Percentiles rank a stretch among this genome's conserved stretches.
Evolutionary conservation across 805 yeast genomes (phyloP).

Genomic region (Debaryomyces hansenii): DNA sequence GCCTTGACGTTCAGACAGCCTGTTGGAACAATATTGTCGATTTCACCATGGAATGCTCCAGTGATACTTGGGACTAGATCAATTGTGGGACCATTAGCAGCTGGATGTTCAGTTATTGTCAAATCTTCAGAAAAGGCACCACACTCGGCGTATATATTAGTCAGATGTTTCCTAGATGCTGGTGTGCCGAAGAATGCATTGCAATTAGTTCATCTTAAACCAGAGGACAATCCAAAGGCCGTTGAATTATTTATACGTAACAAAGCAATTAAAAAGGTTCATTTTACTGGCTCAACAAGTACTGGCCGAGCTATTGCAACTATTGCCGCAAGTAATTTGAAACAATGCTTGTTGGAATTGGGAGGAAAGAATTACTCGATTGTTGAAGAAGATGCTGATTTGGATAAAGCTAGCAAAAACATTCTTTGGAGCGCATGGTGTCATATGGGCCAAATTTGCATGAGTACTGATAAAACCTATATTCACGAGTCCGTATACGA

Average conservation of each 20-base stretch:
- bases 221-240: constrained; percentile 22
- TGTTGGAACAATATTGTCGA: constrained; percentile 45
- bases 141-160: constrained; percentile 26
- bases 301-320: constrained; percentile 38
- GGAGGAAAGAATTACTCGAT: constrained; percentile 46
- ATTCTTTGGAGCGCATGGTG: constrained; percentile 37
- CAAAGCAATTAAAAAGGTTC: constrained; percentile 31
- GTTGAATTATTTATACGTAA: constrained; percentile 26
- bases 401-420: constrained; percentile 27
- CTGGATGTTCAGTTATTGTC: constrained; percentile 48
- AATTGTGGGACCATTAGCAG: constrained; percentile 45
- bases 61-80: constrained; percentile 39
- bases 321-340: constrained; percentile 35
- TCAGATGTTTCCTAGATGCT: constrained; percentile 32
- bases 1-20: constrained; percentile 37
- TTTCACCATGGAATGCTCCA: constrained; percentile 54
- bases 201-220: constrained; percentile 31
- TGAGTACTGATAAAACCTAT: constrained; percentile 42
- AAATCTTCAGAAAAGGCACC: constrained; percentile 45
- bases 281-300: constrained; percentile 47
- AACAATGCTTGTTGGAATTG: constrained; percentile 44
- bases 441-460: constrained; percentile 50
- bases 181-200: constrained; percentile 39
- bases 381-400: constrained; percentile 32
- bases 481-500: constrained; percentile 36